Evolutionary conservation across 306 rosid genomes (phyloP), one percentile per base, ranked within the genome.

Genomic region (Morella rubra): DNA sequence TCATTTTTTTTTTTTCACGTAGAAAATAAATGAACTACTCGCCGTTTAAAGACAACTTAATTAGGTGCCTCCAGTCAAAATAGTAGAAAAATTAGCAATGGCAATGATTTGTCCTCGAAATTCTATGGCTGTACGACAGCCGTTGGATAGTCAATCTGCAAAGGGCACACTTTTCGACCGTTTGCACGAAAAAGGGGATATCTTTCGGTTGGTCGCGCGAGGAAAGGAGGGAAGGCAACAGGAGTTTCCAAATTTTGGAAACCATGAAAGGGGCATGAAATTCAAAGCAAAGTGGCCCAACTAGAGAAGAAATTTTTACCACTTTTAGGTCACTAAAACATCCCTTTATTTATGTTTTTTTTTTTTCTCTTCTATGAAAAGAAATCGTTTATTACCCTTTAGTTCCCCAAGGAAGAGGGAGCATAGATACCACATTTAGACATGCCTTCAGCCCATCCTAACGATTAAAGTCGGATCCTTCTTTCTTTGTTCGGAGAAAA

Each of bases 231-330:
- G 40, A 32, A 73, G 56, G 45, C 65, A 56, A 7, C 74, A 12
- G 55, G 56, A 40, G 79, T 75, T 83, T 71, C 75, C 74, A 74
- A 66, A 64, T 76, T 67, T 41, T 65, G 13, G 77, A 73, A 75
- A 73, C 72, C 74, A 76, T 16, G 69, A 72, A 81, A 44, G n/a
- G 44, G 69, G 51, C 32, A 42, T 69, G 62, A 77, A 83, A 66
- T 73, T 88, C 88, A 80, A 86, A 80, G 84, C 15, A 20, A 53
- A 1, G 9, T 77, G 83, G 82, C 5, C 85, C 87, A 82, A 71
- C 53, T 58, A 62, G 50, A 24, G 79, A 77, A 69, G 60, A 81
- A 79, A 53, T 73, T 65, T 11, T 52, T 15, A 41, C 18, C 11
- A 41, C 67, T 69, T 81, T 76, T 32, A 32, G 37, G 37, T 32